A percentile compares a stretch with the other conserved stretches of the same genome.
Evolutionary conservation across 805 yeast genomes (phyloP).

Genomic region (Torulaspora maleeae): DNA sequence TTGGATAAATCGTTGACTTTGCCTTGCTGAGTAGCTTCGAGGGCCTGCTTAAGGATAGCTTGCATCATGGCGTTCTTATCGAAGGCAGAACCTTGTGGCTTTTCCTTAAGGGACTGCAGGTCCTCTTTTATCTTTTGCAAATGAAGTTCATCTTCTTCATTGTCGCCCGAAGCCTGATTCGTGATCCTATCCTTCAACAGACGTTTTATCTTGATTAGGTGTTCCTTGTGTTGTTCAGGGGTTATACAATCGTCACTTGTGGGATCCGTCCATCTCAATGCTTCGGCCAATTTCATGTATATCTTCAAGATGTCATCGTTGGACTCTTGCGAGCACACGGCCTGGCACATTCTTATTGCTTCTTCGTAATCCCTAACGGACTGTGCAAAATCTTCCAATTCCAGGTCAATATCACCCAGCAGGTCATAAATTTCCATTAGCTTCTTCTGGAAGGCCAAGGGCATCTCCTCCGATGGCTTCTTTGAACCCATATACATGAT

Average conservation of each 20-base stretch:
- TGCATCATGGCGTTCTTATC: constrained; percentile 52
- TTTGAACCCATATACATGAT: constrained; percentile 41
- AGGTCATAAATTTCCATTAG: constrained; percentile 72
- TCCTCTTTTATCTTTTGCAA: constrained; percentile 54
- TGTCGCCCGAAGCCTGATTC: constrained; percentile 38
- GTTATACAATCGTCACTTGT: constrained; percentile 9
- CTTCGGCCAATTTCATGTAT: constrained; percentile 20
- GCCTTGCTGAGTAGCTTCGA: constrained; percentile 18
- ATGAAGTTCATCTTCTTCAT: constrained; percentile 40
- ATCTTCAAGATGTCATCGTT: constrained; percentile 11
- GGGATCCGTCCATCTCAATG: constrained; percentile 21
- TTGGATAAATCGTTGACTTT: constrained; percentile 58
- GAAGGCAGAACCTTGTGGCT: constrained; percentile 46
- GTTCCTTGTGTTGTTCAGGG: constrained; percentile 45
- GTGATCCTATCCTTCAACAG: constrained; percentile 43
- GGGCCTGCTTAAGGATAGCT: constrained; percentile 40
- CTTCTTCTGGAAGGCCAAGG: constrained; percentile 33
- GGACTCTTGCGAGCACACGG: constrained; percentile 1
- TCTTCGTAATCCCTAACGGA: constrained; percentile 65
- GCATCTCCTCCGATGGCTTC: constrained; percentile 35
- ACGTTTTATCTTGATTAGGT: constrained; percentile 50
- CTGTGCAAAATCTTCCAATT: constrained; percentile 80
- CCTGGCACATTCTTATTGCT: constrained; percentile 37
- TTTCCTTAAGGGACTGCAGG: constrained; percentile 48
- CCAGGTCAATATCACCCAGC: constrained; percentile 85